Evolutionary conservation across 2,329 filamentous ascomycete genomes (phyloP), one percentile per base, ranked within the genome.

Genomic region (Paecilomyces dactylethromorphus): DNA sequence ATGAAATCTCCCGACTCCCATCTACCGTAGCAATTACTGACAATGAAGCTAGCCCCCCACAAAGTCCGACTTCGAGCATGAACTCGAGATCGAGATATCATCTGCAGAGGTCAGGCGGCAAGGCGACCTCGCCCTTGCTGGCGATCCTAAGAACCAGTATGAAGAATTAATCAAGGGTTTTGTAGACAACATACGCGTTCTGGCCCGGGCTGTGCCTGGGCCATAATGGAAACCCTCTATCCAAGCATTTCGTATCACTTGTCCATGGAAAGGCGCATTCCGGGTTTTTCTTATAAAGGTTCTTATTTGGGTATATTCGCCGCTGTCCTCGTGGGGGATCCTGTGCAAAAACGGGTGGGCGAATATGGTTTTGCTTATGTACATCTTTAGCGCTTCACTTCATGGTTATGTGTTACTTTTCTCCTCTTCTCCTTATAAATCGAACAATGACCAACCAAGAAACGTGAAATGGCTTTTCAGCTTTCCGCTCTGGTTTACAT

Each of bases 1-100:
- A 33, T 33, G 32, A 8, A 33, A 33, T 4, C 32, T 33, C 18
- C 6, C 15, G n/a, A 8, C 39, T 45, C n/a, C n/a, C 39, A 8
- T 45, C 8, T 8, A 21, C n/a, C 1, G 7, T 45, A n/a, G 7
- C 39, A 45, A 45, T 21, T 18, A 45, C n/a, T 45, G 18, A 45
- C n/a, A 10, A 45, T 45, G 39, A 3, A 32, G 56, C 29, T 59
- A 74, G 70, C 66, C 66, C 54, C 61, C 66, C 11, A 60, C 58
- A 56, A 76, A 69, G 70, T 71, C 68, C 15, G 71, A 76, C 31
- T 77, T 78, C 55, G 76, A 79, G 52, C 78, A 81, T 64, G 79
- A 81, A 63, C 73, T 81, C 53, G 79, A 81, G 64, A 69, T 81
- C 53, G 79, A 81, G 65, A 70, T 80, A 49, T 79, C 76, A 21